These are phyloP conservation scores for Mycena galopus DNA, from an alignment of 768 basidiomycete genomes.

Conservation along the genomic window DNA sequence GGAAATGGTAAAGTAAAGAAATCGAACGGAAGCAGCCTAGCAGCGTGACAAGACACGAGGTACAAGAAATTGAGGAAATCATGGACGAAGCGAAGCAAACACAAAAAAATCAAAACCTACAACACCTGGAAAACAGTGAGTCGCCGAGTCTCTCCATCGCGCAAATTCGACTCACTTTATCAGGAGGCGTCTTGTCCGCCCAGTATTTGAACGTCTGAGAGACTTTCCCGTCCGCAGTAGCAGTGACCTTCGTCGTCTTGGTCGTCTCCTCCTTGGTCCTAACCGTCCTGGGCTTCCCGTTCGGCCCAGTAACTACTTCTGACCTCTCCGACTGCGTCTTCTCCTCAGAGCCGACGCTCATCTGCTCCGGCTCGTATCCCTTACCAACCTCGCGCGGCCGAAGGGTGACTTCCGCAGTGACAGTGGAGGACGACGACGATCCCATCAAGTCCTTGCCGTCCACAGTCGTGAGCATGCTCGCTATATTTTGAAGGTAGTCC, in stretches of 20 bases:
- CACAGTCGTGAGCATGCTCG: constrained; percentile 2
- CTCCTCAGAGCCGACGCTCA: constrained; percentile 7
- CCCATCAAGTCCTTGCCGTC: not conserved
- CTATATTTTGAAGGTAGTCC: not conserved
- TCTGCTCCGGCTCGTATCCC: constrained; percentile 1
- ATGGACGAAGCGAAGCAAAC: too few relatives aligned
- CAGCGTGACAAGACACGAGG: too few relatives aligned
- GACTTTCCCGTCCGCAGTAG: constrained; percentile 6
- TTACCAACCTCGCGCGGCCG: constrained; percentile 7
- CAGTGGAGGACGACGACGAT: not conserved
- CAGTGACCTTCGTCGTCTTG: not conserved
- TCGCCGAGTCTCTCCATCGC: not conserved
- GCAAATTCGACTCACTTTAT: not conserved
- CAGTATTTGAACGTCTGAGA: constrained; percentile 4
- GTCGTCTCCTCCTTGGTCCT: not conserved
- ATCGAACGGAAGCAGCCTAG: too few relatives aligned
- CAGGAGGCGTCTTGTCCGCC: constrained; percentile 4
- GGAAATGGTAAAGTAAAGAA: too few relatives aligned
- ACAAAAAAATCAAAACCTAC: too few relatives aligned
- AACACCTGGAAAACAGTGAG: too few relatives aligned
- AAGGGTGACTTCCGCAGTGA: constrained; percentile 9
- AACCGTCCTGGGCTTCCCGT: constrained; percentile 8
- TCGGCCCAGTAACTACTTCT: not conserved
- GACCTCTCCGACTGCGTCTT: constrained; percentile 5
- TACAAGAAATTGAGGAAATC: too few relatives aligned